Percentiles rank a stretch among this genome's conserved stretches.
Evolutionary conservation across 1,284 basidiomycete species (phyloP).

Genomic region (Cutaneotrichosporon sp.): DNA sequence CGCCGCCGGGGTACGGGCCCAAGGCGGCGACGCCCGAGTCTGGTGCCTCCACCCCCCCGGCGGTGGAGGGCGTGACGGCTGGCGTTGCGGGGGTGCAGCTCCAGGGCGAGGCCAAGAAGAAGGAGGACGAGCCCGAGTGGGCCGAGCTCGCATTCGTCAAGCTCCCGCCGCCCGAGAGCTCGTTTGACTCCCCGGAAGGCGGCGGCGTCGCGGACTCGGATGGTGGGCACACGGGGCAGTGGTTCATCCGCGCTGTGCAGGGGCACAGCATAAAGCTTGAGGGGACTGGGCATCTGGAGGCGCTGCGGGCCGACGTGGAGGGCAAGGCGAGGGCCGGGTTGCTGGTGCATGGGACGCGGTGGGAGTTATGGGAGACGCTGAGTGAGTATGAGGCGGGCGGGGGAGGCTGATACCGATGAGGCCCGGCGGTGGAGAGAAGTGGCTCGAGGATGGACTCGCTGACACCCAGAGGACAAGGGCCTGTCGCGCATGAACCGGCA

Average conservation of each 20-base stretch:
- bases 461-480: slow-evolving; percentile 29
- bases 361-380: slow-evolving; percentile 48
- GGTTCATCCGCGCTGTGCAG: slow-evolving; percentile 92
- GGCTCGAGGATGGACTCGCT: too few relatives aligned
- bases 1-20: neutral
- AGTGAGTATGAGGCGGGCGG: slow-evolving; percentile 34
- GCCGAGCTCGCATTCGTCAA: slow-evolving; percentile 36
- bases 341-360: slow-evolving; percentile 52
- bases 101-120: neutral
- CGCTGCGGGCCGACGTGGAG: slow-evolving; percentile 38
- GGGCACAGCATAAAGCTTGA: slow-evolving; percentile 84
- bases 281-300: slow-evolving; percentile 57
- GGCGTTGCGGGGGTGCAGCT: neutral
- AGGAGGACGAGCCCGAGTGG: slow-evolving; percentile 17
- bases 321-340: slow-evolving; percentile 36
- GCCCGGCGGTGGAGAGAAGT: too few relatives aligned
- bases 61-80: slow-evolving; percentile 9
- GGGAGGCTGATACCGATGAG: too few relatives aligned
- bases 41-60: slow-evolving; percentile 9
- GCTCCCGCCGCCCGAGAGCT: slow-evolving; percentile 19
- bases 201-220: slow-evolving; percentile 4
- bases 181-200: neutral
- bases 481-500: slow-evolving; percentile 50
- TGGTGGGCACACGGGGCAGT: slow-evolving; percentile 37
- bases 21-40: slow-evolving; percentile 5